Evolutionary conservation across 495 filamentous ascomycete species (phyloP).

Genomic region (Glonium stellatum): DNA sequence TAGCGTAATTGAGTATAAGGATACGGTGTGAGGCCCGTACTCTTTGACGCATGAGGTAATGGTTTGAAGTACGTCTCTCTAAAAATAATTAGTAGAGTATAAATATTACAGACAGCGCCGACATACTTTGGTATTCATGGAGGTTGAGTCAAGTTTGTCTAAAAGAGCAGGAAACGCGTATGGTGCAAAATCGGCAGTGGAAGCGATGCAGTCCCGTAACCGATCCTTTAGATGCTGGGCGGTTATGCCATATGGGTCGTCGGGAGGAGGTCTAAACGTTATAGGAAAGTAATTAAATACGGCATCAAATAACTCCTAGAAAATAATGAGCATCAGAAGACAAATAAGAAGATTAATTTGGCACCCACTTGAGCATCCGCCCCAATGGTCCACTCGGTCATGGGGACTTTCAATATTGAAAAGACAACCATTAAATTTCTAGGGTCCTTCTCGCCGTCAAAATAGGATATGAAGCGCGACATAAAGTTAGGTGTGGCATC

Average conservation of each 20-base stretch:
- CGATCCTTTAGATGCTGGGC: conserved; percentile 65
- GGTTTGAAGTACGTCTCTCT: conserved; percentile 66
- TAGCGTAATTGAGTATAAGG: conserved; percentile 58
- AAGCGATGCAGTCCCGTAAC: conserved; percentile 64
- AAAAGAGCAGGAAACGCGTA: conserved; percentile 63
- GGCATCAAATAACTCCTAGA: conserved; percentile 53
- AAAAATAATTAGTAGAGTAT: conserved; percentile 30
- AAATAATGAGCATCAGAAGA: conserved; percentile 27
- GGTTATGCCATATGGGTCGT: conserved; percentile 69
- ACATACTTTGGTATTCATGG: conserved; percentile 61
- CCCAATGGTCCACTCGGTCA: conserved; percentile 66
- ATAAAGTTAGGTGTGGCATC: conserved; percentile 44
- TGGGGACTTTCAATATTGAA: conserved; percentile 62
- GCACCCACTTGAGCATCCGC: conserved; percentile 52
- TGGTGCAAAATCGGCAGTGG: conserved; percentile 59
- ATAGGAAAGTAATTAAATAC: conserved; percentile 78
- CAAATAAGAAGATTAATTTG: not conserved
- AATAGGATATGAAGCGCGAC: conserved; percentile 56
- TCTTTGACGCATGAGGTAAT: conserved; percentile 54
- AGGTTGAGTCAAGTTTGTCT: conserved; percentile 71
- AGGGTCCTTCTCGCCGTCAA: conserved; percentile 71
- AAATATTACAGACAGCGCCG: not conserved
- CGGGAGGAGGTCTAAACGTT: conserved; percentile 66
- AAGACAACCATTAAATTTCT: conserved; percentile 74
- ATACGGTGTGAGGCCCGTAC: conserved; percentile 58